Evolutionary conservation across 108 stramenopile genomes (phyloP), one percentile per base, ranked within the genome.

Genomic region (Ochromonas danica): DNA sequence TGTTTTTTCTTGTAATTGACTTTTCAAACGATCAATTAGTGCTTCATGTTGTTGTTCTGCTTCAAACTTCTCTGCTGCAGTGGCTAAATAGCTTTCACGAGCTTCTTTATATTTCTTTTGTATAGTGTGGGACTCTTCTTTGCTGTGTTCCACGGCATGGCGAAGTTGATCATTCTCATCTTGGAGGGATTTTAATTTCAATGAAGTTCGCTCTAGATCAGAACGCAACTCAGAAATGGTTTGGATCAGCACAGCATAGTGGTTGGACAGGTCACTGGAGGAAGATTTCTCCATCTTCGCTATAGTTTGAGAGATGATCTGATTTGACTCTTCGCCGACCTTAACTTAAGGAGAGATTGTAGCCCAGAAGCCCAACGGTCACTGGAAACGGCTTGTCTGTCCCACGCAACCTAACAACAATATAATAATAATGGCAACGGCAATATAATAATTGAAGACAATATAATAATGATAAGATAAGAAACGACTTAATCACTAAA

Each of bases 71-170:
- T 45, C 72, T 27, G 3, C 40, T 6, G 25, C 72, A 31, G 72
- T 14, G 40, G 25, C 6, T 33, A 75, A 57, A 75, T 75, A 75
- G 40, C 31, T 36, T 33, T 75, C 72, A 10, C 40, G 14, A 10
- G 40, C 72, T 36, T 75, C 72, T 6, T 75, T 75, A 33, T 75
- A 75, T 36, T 75, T 75, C 72, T 75, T 75, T 31, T 33, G 36
- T 33, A 33, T 75, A 10, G 6, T 33, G 10, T 35, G 25, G 3
- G 38, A 41, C 28, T 75, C 72, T 10, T 75, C 72, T 41, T 75
- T 75, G 27, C 6, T 36, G 3, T 3, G 10, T 14, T 27, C 40
- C 3, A 35, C 6, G 31, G 6, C 38, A 28, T 33, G 3, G 17
- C 10, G 6, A 6, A 75, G 72, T 36, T 38, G 41, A 6, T 42